Conservation (phyloP, 139 green algal species). For the Trebouxia sp. region DNA sequence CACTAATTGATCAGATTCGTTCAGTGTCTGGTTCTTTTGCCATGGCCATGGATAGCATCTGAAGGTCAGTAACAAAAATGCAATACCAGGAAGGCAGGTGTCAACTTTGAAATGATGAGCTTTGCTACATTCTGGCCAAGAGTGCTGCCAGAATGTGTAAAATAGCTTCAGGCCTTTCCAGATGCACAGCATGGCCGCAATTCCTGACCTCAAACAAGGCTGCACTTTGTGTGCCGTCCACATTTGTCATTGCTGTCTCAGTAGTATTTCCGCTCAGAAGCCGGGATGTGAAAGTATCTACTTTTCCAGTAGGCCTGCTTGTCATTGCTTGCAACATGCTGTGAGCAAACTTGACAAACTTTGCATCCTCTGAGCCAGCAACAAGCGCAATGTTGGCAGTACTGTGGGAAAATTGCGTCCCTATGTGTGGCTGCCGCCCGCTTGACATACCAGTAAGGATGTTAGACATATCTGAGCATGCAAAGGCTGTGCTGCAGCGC, state of each 20-base stretch:
- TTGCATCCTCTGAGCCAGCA: constrained; percentile 48
- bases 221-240: background rate
- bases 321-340: background rate
- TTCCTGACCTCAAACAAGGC: constrained; percentile 31
- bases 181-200: constrained; percentile 66
- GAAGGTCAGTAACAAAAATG: too few relatives aligned
- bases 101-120: too few relatives aligned
- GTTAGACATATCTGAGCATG: too few relatives aligned
- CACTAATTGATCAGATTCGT: too few relatives aligned
- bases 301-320: background rate
- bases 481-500: too few relatives aligned
- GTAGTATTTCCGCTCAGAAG: background rate
- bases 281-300: background rate
- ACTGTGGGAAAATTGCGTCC: background rate
- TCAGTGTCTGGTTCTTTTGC: too few relatives aligned
- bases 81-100: too few relatives aligned
- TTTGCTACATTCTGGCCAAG: too few relatives aligned
- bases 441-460: constrained; percentile 64
- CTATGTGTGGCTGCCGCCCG: constrained; percentile 42
- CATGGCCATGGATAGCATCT: too few relatives aligned
- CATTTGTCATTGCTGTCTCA: too few relatives aligned
- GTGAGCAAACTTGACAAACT: constrained; percentile 65
- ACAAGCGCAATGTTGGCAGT: background rate
- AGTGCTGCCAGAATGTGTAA: constrained; percentile 7
- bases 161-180: constrained; percentile 62